Conservation (phyloP, 345 rosid genomes). For the Bruguiera sexangula region DNA sequence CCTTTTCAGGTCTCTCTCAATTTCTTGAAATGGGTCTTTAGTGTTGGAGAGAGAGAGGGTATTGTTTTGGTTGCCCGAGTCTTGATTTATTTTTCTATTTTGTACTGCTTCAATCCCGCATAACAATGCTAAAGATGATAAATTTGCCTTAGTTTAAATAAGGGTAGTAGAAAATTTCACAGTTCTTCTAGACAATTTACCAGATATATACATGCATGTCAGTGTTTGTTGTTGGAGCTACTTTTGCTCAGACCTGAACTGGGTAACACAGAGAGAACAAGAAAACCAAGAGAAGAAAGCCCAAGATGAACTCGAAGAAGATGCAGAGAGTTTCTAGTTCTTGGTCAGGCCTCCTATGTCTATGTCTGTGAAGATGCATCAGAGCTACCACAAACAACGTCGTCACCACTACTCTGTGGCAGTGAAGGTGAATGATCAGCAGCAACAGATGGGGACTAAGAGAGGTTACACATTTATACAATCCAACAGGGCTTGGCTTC, state of each 20-base stretch:
- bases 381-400: slow-evolving; percentile 26
- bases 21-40: slow-evolving; percentile 12
- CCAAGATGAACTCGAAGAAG: slow-evolving; percentile 2
- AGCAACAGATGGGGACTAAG: slow-evolving; percentile 42
- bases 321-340: slow-evolving; percentile 21
- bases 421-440: slow-evolving; percentile 53
- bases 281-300: slow-evolving; percentile 18
- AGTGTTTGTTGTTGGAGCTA: slow-evolving; percentile 20
- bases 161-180: slow-evolving; percentile 18
- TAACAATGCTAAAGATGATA: slow-evolving; percentile 46
- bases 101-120: slow-evolving; percentile 35
- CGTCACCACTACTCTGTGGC: slow-evolving; percentile 48
- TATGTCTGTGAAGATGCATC: slow-evolving; percentile 64
- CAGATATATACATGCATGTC: slow-evolving; percentile 3
- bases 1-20: slow-evolving; percentile 21
- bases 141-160: slow-evolving; percentile 22
- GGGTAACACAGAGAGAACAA: slow-evolving; percentile 33
- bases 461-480: slow-evolving; percentile 68
- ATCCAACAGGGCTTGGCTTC: slow-evolving; percentile 63
- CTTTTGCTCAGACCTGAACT: slow-evolving; percentile 52
- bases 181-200: slow-evolving; percentile 14
- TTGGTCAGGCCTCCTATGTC: slow-evolving; percentile 19
- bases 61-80: slow-evolving; percentile 15
- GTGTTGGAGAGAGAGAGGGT: slow-evolving; percentile 4
- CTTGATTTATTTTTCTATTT: slow-evolving; percentile 4